Conservation (phyloP, 768 basidiomycete species). For the Trametes elegans region DNA sequence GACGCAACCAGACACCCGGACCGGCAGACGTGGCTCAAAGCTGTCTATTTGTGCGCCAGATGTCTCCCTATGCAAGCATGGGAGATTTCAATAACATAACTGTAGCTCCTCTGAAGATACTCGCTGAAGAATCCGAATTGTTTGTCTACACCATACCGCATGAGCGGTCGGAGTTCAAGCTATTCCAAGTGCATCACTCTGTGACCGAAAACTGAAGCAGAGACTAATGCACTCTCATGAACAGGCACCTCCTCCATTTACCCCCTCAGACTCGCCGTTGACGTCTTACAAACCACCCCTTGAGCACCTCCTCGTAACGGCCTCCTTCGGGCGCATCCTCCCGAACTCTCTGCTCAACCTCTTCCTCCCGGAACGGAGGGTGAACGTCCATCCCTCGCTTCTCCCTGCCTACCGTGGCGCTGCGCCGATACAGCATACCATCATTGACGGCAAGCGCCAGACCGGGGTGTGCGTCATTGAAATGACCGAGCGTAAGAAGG, state of each 20-base stretch:
- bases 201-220: background rate
- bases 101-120: conserved; percentile 67
- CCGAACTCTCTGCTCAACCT: conserved; percentile 55
- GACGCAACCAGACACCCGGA: conserved; percentile 66
- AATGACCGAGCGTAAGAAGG: conserved; percentile 65
- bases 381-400: conserved; percentile 90
- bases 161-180: conserved; percentile 54
- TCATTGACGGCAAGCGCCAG: conserved; percentile 61
- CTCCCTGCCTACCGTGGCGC: conserved; percentile 88
- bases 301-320: conserved; percentile 71
- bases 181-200: conserved; percentile 50
- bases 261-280: conserved; percentile 36
- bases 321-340: conserved; percentile 90
- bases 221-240: background rate
- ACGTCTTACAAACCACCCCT: conserved; percentile 33
- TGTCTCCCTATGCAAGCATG: background rate
- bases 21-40: conserved; percentile 59
- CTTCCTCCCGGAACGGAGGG: conserved; percentile 55
- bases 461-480: conserved; percentile 83
- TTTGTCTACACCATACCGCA: conserved; percentile 62
- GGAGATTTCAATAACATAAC: background rate
- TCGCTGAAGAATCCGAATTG: conserved; percentile 53
- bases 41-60: conserved; percentile 56
- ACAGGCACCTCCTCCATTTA: conserved; percentile 28
- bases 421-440: conserved; percentile 83